Base-by-base conservation (phyloP, 805 yeast species). In the Pichia nanzhaoensis region DNA sequence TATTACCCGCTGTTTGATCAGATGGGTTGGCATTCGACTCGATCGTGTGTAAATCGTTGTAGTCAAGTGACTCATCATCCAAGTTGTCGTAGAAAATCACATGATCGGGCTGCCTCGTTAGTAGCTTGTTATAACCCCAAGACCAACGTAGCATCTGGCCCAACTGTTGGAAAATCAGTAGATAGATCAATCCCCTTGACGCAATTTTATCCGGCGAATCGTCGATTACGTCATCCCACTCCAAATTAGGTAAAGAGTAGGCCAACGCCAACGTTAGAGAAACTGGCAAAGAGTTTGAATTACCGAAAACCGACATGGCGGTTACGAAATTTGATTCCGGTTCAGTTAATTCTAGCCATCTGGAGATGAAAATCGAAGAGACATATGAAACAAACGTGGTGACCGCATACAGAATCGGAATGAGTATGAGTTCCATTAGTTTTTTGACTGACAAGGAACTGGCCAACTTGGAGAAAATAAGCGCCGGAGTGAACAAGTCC, bases 291-390 rank as follows among this genome's bases (percentile, higher is more conserved):
- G 95, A 85, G 69, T 91, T 91, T 37, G 96, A 87, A 66, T 91
- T 93, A 43, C 97, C 98, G 66, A 91, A 91, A 5, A 90, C 96
- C 2, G 93, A 88, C 95, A 93, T 93, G 2, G 96, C 98, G 19
- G 95, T 84, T 41, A 93, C 96, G 57, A 87, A 91, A 66, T 91
- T 90, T 3, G 86, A 60, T 65, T 93, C 97, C 13, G 85, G 78
- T 40, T 69, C 76, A 55, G 84, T 84, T 55, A 93, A 67, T 7
- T 65, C 57, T 50, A 89, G 61, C 36, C 79, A 51, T 13, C 64
- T 60, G 3, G 87, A 69, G 34, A 80, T 73, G 19, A 77, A 24
- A 27, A 67, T 65, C 6, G 96, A 84, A 31, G 88, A 78, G 9
- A 67, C 20, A 55, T 68, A 82, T 1, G 96, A 81, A 17, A 89